Conservation (phyloP, 352 stramenopile species). For the Phytophthora sp. region DNA sequence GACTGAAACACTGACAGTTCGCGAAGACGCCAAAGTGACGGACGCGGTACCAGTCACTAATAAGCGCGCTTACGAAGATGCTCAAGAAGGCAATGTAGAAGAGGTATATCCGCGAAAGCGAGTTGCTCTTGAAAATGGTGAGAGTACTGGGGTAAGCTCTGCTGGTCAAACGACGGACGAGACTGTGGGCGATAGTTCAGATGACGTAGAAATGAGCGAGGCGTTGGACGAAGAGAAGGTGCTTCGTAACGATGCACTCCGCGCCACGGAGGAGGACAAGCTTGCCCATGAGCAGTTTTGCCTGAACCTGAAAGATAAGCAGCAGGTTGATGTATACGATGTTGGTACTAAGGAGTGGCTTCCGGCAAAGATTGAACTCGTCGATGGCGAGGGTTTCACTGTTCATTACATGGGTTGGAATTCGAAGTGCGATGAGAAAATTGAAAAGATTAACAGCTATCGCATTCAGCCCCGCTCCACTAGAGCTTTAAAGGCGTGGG, state of each 20-base stretch:
- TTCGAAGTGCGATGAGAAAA: conserved; percentile 58
- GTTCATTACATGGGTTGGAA: conserved; percentile 81
- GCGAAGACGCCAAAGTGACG: no score
- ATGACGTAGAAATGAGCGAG: conserved; percentile 42
- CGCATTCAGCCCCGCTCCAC: conserved; percentile 51
- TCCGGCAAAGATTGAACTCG: conserved; percentile 54
- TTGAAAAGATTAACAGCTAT: conserved; percentile 29
- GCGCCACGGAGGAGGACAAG: conserved; percentile 25
- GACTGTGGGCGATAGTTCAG: conserved; percentile 35
- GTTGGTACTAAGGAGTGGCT: conserved; percentile 59
- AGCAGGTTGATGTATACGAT: conserved; percentile 70
- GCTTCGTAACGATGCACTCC: conserved; percentile 11
- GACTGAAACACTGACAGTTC: no score
- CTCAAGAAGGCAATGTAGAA: conserved; percentile 11
- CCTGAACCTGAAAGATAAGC: conserved; percentile 29
- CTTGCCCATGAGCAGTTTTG: conserved; percentile 38
- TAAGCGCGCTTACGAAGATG: conserved; percentile 27
- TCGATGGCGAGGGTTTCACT: conserved; percentile 34
- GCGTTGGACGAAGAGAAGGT: conserved; percentile 20
- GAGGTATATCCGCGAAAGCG: conserved; percentile 23
- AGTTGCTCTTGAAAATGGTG: conserved; percentile 9
- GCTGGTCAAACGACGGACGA: conserved; percentile 31
- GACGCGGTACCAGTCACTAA: no score
- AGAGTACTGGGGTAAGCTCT: conserved; percentile 4
- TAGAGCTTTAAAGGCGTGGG: conserved; percentile 47